Percentiles rank a stretch among this genome's conserved stretches.
Conservation (phyloP, 1,284 basidiomycete species). For the Puccinia coronata region DNA sequence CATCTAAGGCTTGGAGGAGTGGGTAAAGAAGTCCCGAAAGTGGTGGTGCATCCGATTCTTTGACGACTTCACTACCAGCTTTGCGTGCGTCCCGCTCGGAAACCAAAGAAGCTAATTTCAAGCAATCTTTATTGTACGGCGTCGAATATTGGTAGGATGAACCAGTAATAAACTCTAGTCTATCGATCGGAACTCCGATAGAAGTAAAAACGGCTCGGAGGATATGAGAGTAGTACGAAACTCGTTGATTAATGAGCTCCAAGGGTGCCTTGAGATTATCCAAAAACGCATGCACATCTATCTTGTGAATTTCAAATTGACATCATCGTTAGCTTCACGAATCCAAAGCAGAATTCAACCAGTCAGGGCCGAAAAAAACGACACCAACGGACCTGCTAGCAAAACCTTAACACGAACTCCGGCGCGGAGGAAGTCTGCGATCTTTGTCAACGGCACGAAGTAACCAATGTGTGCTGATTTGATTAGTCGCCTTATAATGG, state of each 20-base stretch:
- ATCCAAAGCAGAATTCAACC: constrained; percentile 15
- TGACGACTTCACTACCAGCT: constrained; percentile 98
- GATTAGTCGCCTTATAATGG: neutral
- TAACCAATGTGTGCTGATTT: constrained; percentile 90
- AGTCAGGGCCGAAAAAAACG: neutral
- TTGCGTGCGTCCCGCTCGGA: constrained; percentile 97
- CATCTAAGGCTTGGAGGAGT: constrained; percentile 92
- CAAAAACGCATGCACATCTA: constrained; percentile 95
- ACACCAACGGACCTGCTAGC: constrained; percentile 70
- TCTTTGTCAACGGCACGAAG: constrained; percentile 91
- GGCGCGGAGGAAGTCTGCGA: constrained; percentile 91
- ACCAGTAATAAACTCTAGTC: constrained; percentile 81
- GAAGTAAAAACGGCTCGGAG: constrained; percentile 79
- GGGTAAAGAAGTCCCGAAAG: constrained; percentile 93
- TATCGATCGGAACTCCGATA: constrained; percentile 85
- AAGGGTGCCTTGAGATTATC: constrained; percentile 96
- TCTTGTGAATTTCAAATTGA: neutral
- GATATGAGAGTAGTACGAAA: constrained; percentile 84
- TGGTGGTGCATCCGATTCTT: constrained; percentile 89
- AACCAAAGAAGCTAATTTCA: constrained; percentile 82
- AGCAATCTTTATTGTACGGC: constrained; percentile 94
- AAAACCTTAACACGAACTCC: constrained; percentile 88
- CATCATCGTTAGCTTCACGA: constrained; percentile 2
- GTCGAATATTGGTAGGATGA: constrained; percentile 86
- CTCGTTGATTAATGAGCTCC: constrained; percentile 85